These are phyloP conservation scores for Fragosphaeria purpurea DNA, from an alignment of 2,329 filamentous ascomycete species.

Conservation along the genomic window DNA sequence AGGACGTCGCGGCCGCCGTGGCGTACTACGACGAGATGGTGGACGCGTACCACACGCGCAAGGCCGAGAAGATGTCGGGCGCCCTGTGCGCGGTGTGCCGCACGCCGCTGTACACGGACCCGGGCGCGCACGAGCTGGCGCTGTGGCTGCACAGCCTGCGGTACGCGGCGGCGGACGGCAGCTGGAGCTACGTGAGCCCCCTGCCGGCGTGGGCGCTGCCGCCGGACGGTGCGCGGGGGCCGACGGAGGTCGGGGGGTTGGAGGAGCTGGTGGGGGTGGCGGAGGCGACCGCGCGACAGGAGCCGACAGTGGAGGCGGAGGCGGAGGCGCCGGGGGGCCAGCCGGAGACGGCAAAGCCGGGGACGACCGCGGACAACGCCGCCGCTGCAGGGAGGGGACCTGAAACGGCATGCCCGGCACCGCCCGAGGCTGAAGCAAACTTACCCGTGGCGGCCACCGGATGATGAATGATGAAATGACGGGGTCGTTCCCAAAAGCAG, in stretches of 20 bases:
- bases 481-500: too few relatives aligned
- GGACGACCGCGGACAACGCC: too few relatives aligned
- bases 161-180: slow-evolving; percentile 74
- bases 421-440: too few relatives aligned
- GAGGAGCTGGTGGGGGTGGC: slow-evolving; percentile 49
- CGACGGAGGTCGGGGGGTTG: slow-evolving; percentile 54
- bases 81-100: slow-evolving; percentile 70
- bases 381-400: too few relatives aligned
- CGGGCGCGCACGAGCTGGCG: slow-evolving; percentile 77
- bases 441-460: too few relatives aligned
- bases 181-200: slow-evolving; percentile 79
- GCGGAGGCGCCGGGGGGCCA: slow-evolving; percentile 3
- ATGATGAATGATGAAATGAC: too few relatives aligned
- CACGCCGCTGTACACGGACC: slow-evolving; percentile 87
- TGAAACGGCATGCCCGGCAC: too few relatives aligned
- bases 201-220: slow-evolving; percentile 83
- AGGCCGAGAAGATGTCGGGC: slow-evolving; percentile 89
- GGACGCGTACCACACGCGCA: slow-evolving; percentile 76
- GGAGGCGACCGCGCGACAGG: background rate
- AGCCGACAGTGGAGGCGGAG: slow-evolving; percentile 15
- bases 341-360: too few relatives aligned
- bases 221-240: slow-evolving; percentile 61
- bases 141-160: slow-evolving; percentile 89
- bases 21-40: slow-evolving; percentile 94
- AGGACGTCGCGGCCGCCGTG: slow-evolving; percentile 80